Evolutionary conservation across 345 rosid genomes (phyloP), one percentile per base, ranked within the genome.

Genomic region (Lumnitzera racemosa): DNA sequence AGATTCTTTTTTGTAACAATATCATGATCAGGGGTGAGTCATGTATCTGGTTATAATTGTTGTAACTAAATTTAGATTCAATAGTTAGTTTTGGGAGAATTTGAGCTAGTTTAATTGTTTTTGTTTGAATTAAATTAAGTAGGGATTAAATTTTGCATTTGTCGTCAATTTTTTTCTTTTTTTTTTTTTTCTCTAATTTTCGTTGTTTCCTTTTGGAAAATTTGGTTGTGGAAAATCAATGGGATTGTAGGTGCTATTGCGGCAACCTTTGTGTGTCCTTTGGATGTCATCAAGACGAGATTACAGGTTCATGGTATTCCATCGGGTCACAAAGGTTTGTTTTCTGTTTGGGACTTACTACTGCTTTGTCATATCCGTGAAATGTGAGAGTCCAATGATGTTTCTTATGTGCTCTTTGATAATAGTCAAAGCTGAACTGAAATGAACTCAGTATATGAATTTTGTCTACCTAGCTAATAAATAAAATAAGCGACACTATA

Each of bases 241-340:
- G 53, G 49, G 15, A 24, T 53, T 69, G 64, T 72, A 94, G 99
- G 99, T 64, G 90, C 90, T 68, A 75, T 94, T 66, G 96, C 97
- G 0, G 99, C 99, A 24, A 86, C 97, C 53, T 90, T 90, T 29
- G 77, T 94, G 72, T 90, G 97, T 50, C 96, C 99, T 24, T 84
- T 94, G 76, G 96, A 94, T 81, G 99, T 94, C 74, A 90, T 94
- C 82, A 94, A 94, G 82, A 88, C 99, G 17, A 76, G 99, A 63
- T 65, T 94, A 59, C 99, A 94, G 59, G 96, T 94, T 13, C 86
- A 86, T 70, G 99, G 96, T 60, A 80, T 88, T 70, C 96, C 96
- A 46, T 69, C 88, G 3, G 84, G 80, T 66, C 83, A 72, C 51
- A 72, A 70, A 84, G 96, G 97, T 85, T 76, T 63, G 49, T 47